A percentile compares a stretch with the other conserved stretches of the same genome.
These are phyloP conservation scores for Pugionium dolabratum DNA, from an alignment of 345 rosid species.

Conservation along the genomic window DNA sequence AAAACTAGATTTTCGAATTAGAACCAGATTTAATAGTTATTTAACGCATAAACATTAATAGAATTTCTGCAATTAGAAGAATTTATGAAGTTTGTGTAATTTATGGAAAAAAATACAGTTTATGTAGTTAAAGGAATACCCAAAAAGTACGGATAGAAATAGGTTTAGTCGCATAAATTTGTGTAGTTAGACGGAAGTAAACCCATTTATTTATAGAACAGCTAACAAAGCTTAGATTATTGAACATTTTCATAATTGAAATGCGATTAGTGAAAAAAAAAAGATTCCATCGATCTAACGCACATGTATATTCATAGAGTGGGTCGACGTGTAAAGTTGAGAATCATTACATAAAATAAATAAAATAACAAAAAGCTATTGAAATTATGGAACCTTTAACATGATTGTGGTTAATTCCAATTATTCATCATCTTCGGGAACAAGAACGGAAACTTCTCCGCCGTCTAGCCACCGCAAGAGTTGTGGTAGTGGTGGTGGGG, in stretches of 20 bases:
- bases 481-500: conserved; percentile 8
- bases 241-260: background rate
- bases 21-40: too few relatives aligned
- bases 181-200: too few relatives aligned
- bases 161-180: too few relatives aligned
- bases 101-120: too few relatives aligned
- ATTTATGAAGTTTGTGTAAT: too few relatives aligned
- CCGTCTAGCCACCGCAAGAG: conserved; percentile 20
- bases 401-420: conserved; percentile 20
- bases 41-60: too few relatives aligned
- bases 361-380: conserved; percentile 30
- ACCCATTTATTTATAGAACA: background rate
- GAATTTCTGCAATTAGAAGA: too few relatives aligned
- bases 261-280: conserved; percentile 4
- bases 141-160: too few relatives aligned
- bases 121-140: too few relatives aligned
- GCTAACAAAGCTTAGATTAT: conserved; percentile 19
- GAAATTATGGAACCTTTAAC: conserved; percentile 38
- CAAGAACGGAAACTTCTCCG: conserved; percentile 41
- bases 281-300: conserved; percentile 32
- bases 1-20: too few relatives aligned
- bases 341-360: conserved; percentile 31
- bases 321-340: conserved; percentile 41
- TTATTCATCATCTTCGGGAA: conserved; percentile 31
- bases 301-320: conserved; percentile 38